Conservation (phyloP, 345 rosid species). For the Kandelia obovata region DNA sequence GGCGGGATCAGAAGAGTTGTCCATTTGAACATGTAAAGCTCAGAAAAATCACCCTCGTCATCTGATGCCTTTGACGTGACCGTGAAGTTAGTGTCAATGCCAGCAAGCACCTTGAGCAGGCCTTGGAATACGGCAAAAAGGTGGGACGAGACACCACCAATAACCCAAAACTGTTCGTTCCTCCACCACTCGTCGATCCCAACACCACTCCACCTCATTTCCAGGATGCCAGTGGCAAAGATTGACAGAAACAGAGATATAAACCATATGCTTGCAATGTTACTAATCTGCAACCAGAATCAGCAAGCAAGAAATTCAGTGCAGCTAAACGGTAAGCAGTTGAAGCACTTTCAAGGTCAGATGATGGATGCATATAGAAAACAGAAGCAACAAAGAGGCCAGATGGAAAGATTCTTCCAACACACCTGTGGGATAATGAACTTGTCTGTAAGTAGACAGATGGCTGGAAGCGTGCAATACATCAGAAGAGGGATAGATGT, state of each 20-base stretch:
- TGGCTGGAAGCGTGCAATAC: constrained; percentile 88
- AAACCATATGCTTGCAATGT: constrained; percentile 86
- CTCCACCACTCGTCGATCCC: constrained; percentile 99
- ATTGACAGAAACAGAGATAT: constrained; percentile 90
- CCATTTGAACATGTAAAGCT: constrained; percentile 93
- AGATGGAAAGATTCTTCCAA: not conserved
- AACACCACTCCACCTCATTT: constrained; percentile 98
- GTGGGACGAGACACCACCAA: constrained; percentile 91
- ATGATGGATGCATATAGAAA: no score
- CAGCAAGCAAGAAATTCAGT: not conserved
- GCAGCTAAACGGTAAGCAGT: not conserved
- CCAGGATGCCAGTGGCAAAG: constrained; percentile 87
- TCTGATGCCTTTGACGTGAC: constrained; percentile 93
- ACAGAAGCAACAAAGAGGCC: not conserved
- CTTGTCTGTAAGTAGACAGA: constrained; percentile 88
- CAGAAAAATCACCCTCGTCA: constrained; percentile 77
- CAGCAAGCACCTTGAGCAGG: constrained; percentile 86
- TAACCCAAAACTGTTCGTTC: constrained; percentile 95
- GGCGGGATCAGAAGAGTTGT: constrained; percentile 92
- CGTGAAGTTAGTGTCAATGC: constrained; percentile 90
- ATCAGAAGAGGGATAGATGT: constrained; percentile 82
- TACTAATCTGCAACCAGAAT: constrained; percentile 62
- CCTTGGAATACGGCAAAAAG: constrained; percentile 93
- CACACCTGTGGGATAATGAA: constrained; percentile 92
- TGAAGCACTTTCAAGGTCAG: not conserved